Base-by-base conservation (phyloP, 345 rosid genomes). In the Sisymbrium altissimum region DNA sequence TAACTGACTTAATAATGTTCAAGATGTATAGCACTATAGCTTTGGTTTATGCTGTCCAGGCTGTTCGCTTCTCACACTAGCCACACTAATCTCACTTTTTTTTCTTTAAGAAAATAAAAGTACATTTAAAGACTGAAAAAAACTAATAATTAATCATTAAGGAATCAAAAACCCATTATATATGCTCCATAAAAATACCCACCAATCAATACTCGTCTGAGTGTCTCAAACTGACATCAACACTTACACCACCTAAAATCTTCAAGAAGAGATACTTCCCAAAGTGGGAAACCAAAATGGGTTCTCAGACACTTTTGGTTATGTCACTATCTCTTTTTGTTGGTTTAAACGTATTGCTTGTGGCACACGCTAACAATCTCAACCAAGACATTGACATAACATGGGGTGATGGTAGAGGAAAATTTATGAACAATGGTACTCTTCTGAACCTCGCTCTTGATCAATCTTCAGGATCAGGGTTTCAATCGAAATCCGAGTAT, bases 391-490 rank as follows among this genome's bases (percentile, higher is more conserved):
- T 82, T 43, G 85, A 80, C 44, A 75, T 78, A 36, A 78, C 85
- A 4, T 82, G 87, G 85, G 87, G 87, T 14, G 70, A 83, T 45
- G 81, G 79, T 27, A 79, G 80, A 33, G 85, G 70, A 68, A 73
- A 29, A 12, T 33, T 82, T 52, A 55, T 78, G 59, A 76, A 73
- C 78, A 70, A 66, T 43, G 85, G 82, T 7, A 54, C 76, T 32
- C 79, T 84, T 56, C 54, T 84, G 21, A 82, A 80, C n/a, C 85
- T 84, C 1, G 1, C 59, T 40, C 78, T 82, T 18, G 85, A 84
- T 65, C 69, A 77, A 45, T 59, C 80, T 30, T 77, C 83, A 0
- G 84, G 87, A 1, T 80, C 85, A 9, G 85, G 87, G 2, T 82
- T 84, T 54, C 80, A 80, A 61, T 84, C 87, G 41, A 78, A 52